These are phyloP conservation scores for Calocybe cyanea DNA, from an alignment of 768 basidiomycete species.

Conservation along the genomic window DNA sequence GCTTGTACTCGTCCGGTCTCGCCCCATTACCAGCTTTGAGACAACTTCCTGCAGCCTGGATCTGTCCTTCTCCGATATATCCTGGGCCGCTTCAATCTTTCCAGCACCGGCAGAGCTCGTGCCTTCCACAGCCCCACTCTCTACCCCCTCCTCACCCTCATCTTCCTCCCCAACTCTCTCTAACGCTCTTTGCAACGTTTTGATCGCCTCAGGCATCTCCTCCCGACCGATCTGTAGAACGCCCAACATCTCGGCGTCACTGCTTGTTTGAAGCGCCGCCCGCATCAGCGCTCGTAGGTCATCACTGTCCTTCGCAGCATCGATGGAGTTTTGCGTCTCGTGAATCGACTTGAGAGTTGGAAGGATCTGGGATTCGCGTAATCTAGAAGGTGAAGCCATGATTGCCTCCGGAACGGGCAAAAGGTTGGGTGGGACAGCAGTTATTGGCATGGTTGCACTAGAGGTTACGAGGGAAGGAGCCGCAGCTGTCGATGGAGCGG, in stretches of 20 bases:
- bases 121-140: not conserved
- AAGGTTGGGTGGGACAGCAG: no score
- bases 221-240: conserved; percentile 59
- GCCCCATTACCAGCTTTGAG: conserved; percentile 4
- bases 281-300: conserved; percentile 60
- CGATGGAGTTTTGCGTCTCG: conserved; percentile 39
- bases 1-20: not conserved
- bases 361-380: conserved; percentile 14
- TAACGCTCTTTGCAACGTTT: conserved; percentile 69
- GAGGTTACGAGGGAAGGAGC: no score
- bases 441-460: no score
- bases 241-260: conserved; percentile 60
- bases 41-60: not conserved
- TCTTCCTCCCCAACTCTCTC: conserved; percentile 39
- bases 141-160: conserved; percentile 6
- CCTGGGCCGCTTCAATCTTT: conserved; percentile 1
- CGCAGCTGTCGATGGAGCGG: no score
- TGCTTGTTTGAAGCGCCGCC: conserved; percentile 49
- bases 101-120: not conserved
- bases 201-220: conserved; percentile 79
- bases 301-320: conserved; percentile 48
- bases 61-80: not conserved
- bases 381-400: conserved; percentile 5
- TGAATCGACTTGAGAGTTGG: conserved; percentile 23
- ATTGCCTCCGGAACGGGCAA: not conserved